Evolutionary conservation across 2,329 filamentous ascomycete species (phyloP), one percentile per base, ranked within the genome.

Genomic region (Colletotrichum simmondsii): DNA sequence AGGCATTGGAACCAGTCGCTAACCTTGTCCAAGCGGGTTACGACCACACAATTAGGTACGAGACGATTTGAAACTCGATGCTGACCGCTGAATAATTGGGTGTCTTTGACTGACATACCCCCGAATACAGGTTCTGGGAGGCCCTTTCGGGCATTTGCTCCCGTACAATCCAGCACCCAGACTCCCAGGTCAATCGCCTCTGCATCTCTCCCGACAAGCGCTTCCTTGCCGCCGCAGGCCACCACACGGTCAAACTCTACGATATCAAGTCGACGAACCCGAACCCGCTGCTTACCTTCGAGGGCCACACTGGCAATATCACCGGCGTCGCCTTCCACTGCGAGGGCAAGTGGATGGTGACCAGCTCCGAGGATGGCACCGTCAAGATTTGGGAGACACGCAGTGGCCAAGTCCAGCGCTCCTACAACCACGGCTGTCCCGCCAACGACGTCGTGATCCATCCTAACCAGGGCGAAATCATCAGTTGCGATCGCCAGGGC

Each of bases 271-370:
- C 95, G 19, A 96, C 95, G n/a, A 98, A 98, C 79, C 95, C 97
- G 2, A 97, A 96, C 76, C 93, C 97, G 1, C 89, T 98, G 28
- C 91, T 98, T 79, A 95, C 93, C 24, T 98, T 99, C 79, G 96
- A 98, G 81, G 97, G 97, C 54, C 97, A 99, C 84, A 97, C 94
- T 14, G 95, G 92, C 76, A 99, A 99, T 79, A 93, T 99, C 80
- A 99, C 97, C 0, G 97, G 97, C 56, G 94, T 99, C 59, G 95
- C 95, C 12, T 99, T 99, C 81, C 97, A 99, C 83, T 98, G 96
- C 82, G 97, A 99, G 83, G 95, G 96, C 12, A 99, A 99, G 85
- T 99, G 97, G 97, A 98, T 99, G 94, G 97, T 98, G 22, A 99
- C 97, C 11, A 97, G 94, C 82, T 97, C 94, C 59, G 97, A 99